A percentile compares a stretch with the other conserved stretches of the same genome.
Conservation (phyloP, 805 yeast genomes). For the Yamadazyma tumulicola region DNA sequence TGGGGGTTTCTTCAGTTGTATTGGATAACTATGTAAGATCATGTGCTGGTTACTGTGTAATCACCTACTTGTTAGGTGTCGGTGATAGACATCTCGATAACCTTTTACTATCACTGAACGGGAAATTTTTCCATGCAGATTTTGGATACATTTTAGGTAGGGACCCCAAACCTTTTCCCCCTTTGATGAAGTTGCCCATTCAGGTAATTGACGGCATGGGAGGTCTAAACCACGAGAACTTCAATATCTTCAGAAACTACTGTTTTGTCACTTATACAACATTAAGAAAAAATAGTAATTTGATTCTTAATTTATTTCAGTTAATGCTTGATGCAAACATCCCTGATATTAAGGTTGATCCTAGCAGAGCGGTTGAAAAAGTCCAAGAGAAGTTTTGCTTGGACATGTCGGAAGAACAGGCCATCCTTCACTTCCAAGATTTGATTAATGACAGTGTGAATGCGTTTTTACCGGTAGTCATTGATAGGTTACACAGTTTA, state of each 20-base stretch:
- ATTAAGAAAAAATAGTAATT: conserved; percentile 80
- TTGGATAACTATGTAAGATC: conserved; percentile 95
- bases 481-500: conserved; percentile 88
- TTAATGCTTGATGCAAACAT: conserved; percentile 91
- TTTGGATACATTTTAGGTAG: conserved; percentile 95
- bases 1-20: conserved; percentile 55
- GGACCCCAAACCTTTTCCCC: conserved; percentile 98
- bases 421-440: conserved; percentile 89
- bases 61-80: conserved; percentile 90
- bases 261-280: conserved; percentile 94
- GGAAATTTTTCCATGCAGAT: conserved; percentile 95
- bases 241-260: conserved; percentile 81
- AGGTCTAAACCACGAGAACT: conserved; percentile 81
- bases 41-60: conserved; percentile 97
- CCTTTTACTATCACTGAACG: conserved; percentile 69
- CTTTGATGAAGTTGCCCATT: conserved; percentile 94
- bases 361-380: conserved; percentile 80
- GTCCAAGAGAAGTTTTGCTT: conserved; percentile 92
- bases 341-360: conserved; percentile 84
- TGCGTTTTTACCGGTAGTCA: conserved; percentile 91
- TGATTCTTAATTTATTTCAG: conserved; percentile 86
- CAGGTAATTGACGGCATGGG: conserved; percentile 99
- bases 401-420: conserved; percentile 94
- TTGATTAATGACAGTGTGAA: conserved; percentile 91
- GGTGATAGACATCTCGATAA: conserved; percentile 98